A percentile compares a stretch with the other conserved stretches of the same genome.
Conservation (phyloP, 176 grass and related monocot species). For the Oryza meridionalis region DNA sequence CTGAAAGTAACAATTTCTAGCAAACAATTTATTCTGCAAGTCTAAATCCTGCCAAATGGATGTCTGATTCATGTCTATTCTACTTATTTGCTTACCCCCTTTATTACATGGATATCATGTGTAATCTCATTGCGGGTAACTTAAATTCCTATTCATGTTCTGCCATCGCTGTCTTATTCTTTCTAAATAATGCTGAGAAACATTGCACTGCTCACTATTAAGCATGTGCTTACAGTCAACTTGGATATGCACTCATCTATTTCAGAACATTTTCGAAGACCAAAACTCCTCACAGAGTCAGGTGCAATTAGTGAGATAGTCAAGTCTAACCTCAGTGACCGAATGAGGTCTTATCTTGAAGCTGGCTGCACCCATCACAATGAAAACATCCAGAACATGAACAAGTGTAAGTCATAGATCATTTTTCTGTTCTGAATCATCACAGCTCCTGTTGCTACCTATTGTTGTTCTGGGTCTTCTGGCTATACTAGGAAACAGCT, state of each 20-base stretch:
- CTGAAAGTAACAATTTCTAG: background rate
- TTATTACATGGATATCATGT: background rate
- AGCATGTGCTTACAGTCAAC: background rate
- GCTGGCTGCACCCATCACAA: constrained; percentile 18
- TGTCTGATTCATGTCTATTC: background rate
- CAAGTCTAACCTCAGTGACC: constrained; percentile 34
- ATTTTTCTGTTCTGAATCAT: background rate
- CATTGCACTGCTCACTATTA: background rate
- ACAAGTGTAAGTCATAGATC: constrained; percentile 3
- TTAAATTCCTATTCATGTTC: background rate
- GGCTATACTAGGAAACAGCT: background rate
- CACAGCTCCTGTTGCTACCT: background rate
- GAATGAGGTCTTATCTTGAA: constrained; percentile 36
- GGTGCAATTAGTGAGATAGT: constrained; percentile 40
- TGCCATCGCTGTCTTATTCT: background rate
- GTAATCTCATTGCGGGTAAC: background rate
- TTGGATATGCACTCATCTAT: background rate
- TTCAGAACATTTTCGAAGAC: constrained; percentile 53
- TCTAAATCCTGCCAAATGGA: background rate
- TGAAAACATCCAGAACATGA: constrained; percentile 7
- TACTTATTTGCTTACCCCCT: background rate
- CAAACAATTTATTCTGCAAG: background rate
- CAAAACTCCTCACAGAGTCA: constrained; percentile 36
- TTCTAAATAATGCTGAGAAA: background rate
- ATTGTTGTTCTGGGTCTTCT: background rate